Evolutionary conservation across 2,329 filamentous ascomycete species (phyloP).

Genomic region (Hirsutella minnesotensis): DNA sequence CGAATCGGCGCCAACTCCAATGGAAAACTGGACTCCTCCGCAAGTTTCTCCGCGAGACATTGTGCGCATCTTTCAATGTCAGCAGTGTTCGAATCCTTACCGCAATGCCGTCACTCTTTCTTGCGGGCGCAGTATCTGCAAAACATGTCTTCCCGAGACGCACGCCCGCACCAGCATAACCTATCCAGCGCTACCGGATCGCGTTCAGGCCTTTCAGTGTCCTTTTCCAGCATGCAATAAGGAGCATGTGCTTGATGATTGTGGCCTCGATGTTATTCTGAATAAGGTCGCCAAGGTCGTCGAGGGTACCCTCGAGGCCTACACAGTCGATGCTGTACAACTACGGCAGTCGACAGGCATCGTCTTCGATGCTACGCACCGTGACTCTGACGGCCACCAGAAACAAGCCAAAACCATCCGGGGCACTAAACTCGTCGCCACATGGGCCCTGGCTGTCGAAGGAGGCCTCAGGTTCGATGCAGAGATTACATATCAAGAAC

Average conservation of each 20-base stretch:
- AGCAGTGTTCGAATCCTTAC: conserved; percentile 57
- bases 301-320: conserved; percentile 36
- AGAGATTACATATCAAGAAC: conserved; percentile 37
- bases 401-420: conserved; percentile 20
- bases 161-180: conserved; percentile 59
- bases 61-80: conserved; percentile 67
- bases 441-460: conserved; percentile 52
- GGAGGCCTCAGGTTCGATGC: conserved; percentile 46
- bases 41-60: conserved; percentile 15
- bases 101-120: conserved; percentile 62
- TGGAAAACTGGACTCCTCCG: conserved; percentile 1
- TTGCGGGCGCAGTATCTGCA: conserved; percentile 71
- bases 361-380: conserved; percentile 24
- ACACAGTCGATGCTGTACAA: conserved; percentile 16
- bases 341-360: conserved; percentile 24
- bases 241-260: conserved; percentile 69
- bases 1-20: neutral
- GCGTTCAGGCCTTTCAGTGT: conserved; percentile 62
- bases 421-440: conserved; percentile 51
- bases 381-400: conserved; percentile 19
- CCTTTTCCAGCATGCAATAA: conserved; percentile 53
- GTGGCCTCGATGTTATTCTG: conserved; percentile 63
- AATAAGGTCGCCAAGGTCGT: conserved; percentile 57
- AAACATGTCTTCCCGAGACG: conserved; percentile 56
- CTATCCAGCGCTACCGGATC: conserved; percentile 58